Evolutionary conservation across 2,329 filamentous ascomycete species (phyloP), one percentile per base, ranked within the genome.

Genomic region (Dactylellina cionopaga): DNA sequence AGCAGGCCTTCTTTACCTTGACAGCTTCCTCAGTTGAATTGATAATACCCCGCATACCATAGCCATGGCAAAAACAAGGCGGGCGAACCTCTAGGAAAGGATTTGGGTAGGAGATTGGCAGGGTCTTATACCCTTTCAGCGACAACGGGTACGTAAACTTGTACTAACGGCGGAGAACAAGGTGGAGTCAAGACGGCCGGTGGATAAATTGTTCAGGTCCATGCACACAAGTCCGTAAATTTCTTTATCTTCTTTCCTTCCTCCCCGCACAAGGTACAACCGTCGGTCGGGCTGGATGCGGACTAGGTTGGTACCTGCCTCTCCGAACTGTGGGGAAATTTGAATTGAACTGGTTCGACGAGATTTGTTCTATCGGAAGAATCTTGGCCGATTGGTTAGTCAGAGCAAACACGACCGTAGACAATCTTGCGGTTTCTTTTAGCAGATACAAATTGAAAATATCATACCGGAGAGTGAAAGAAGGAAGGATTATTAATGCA

Each of bases 181-280:
- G n/a, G 52, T 59, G 62, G 52, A 59, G 58, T 25, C 55, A 27
- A 15, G 55, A 31, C 63, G 29, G 54, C 5, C 43, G 46, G 59
- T 63, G 59, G 59, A 63, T 63, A 63, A 63, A 63, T 63, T 63
- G 44, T 54, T 52, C 59, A 47, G 59, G 59, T 54, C 46, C 59
- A 63, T 68, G 54, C 46, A 52, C 63, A 33, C 33, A 29, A 52
- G 43, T 52, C 60, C 49, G 58, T 29, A 33, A 44, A 10, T 24
- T 39, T 43, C 46, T 13, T 31, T 10, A 17, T 9, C 39, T 41
- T 46, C 29, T 41, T 15, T 56, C 5, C 29, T 41, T 56, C 19
- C 47, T 13, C 25, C 24, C 44, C 25, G 15, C 49, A 54, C 33
- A 22, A 35, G 43, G 49, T 43, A 63, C 49, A 39, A 44, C 39